A percentile compares a stretch with the other conserved stretches of the same genome.
Conservation (phyloP, 2,329 filamentous ascomycete genomes). For the Hypoxylon sp. region DNA sequence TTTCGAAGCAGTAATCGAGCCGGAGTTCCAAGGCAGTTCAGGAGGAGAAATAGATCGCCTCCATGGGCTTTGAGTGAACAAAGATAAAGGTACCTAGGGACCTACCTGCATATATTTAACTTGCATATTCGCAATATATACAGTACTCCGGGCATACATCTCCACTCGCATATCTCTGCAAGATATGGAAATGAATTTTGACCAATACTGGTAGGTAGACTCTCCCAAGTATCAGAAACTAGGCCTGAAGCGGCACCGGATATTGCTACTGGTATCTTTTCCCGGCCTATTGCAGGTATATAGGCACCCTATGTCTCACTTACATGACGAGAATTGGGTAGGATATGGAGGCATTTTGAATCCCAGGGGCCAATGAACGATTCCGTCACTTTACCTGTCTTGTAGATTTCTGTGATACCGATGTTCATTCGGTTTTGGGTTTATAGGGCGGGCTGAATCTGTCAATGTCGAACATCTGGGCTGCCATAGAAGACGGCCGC, state of each 20-base stretch:
- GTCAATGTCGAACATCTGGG: conserved; percentile 13
- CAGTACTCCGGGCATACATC: conserved; percentile 1
- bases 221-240: not conserved
- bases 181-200: conserved; percentile 3
- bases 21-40: not conserved
- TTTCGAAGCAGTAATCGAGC: conserved; percentile 13
- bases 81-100: conserved; percentile 10
- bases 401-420: conserved; percentile 30
- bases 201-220: not conserved
- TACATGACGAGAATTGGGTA: conserved; percentile 1
- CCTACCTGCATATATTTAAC: conserved; percentile 6
- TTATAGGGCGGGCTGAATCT: conserved; percentile 21
- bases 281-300: not conserved
- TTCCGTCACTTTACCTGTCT: conserved; percentile 13
- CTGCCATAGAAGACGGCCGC: conserved; percentile 9
- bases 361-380: conserved; percentile 8
- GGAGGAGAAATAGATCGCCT: not conserved
- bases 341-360: conserved; percentile 3
- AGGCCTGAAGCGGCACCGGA: not conserved
- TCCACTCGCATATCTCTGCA: conserved; percentile 18
- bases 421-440: conserved; percentile 18
- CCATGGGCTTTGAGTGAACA: not conserved
- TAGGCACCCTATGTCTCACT: not conserved
- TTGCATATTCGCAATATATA: conserved; percentile 11
- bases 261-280: not conserved